Evolutionary conservation across 2,329 filamentous ascomycete species (phyloP).

Genomic region (Monosporascus sp.): DNA sequence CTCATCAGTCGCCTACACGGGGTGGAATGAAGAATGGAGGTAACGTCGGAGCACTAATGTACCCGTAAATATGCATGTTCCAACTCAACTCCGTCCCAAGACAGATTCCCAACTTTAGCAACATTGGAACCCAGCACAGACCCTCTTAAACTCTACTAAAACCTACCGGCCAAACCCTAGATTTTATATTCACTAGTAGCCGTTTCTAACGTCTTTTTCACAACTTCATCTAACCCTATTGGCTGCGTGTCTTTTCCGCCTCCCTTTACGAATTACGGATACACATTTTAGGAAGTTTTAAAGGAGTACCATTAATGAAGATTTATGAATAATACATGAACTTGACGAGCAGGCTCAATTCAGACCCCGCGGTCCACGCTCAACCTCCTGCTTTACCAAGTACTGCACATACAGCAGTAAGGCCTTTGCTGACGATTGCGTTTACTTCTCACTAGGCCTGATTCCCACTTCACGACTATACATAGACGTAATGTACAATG

Average conservation of each 20-base stretch:
- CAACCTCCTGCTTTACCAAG: neutral
- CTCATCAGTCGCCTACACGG: neutral
- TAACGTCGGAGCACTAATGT: neutral
- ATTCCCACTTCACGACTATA: neutral
- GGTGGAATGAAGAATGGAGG: neutral
- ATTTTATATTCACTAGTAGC: neutral
- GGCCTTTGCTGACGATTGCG: neutral
- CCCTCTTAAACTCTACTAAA: neutral
- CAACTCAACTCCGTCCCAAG: neutral
- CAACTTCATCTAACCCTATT: neutral
- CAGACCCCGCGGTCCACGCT: neutral
- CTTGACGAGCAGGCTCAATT: neutral
- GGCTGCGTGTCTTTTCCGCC: neutral
- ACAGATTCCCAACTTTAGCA: neutral
- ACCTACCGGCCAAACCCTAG: neutral
- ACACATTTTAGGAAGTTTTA: neutral
- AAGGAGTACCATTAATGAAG: neutral
- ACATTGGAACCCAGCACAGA: neutral
- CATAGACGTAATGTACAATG: slow-evolving; percentile 9
- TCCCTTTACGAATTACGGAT: neutral
- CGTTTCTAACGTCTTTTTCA: neutral
- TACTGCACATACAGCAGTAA: too few species aligned
- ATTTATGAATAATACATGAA: neutral
- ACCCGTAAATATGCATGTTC: neutral
- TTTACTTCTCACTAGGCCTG: neutral